Evolutionary conservation across 345 rosid genomes (phyloP).

Genomic region (Conringia planisiliqua): DNA sequence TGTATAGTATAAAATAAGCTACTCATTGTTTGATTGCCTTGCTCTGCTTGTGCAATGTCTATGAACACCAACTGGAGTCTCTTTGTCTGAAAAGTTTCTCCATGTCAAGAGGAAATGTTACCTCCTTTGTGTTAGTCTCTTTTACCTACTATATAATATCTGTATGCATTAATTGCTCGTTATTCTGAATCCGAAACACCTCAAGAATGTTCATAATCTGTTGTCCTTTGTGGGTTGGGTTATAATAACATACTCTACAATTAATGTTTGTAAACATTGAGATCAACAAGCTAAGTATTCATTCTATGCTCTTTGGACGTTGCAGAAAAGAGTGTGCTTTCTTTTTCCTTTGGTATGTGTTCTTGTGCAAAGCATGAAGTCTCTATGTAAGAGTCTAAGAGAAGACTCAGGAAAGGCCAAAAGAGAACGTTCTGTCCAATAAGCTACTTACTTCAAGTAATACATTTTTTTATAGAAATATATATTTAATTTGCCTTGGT

Average conservation of each 20-base stretch:
- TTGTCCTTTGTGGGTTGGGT: background rate
- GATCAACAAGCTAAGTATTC: background rate
- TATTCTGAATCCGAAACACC: background rate
- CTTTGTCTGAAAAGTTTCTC: background rate
- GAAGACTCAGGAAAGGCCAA: too few species aligned
- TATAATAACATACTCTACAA: background rate
- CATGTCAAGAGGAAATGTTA: background rate
- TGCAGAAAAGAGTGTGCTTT: background rate
- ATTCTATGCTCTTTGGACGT: background rate
- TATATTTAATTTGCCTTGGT: background rate
- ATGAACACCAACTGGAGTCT: background rate
- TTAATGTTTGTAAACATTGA: background rate
- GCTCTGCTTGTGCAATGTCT: slow-evolving; percentile 1
- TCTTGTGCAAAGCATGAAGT: background rate
- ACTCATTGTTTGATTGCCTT: slow-evolving; percentile 12
- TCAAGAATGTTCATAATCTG: background rate
- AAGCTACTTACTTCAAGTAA: background rate
- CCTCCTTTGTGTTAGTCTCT: background rate
- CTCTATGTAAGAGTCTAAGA: too few species aligned
- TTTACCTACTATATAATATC: background rate
- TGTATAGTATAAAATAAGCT: slow-evolving; percentile 16
- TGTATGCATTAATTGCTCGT: background rate
- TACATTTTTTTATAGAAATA: background rate
- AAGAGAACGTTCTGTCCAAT: slow-evolving; percentile 3
- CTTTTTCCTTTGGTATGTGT: background rate